Percentiles rank a stretch among this genome's conserved stretches.
These are phyloP conservation scores for Vitis rupestris DNA, from an alignment of 164 flowering plant species.

Conservation along the genomic window DNA sequence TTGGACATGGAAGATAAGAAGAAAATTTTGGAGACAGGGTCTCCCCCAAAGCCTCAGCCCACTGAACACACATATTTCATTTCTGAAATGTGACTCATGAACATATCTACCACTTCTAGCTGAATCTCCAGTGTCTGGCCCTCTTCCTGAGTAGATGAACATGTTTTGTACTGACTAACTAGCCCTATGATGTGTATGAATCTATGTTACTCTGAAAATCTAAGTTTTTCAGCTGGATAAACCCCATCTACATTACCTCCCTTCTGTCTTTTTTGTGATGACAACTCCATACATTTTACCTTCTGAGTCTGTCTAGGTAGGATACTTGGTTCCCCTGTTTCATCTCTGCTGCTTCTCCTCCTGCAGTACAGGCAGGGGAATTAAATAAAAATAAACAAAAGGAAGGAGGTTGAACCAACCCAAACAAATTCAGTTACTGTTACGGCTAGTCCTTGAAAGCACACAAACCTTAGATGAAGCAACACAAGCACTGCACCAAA, in stretches of 20 bases:
- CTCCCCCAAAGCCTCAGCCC: too few relatives aligned
- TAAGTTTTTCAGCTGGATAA: conserved; percentile 35
- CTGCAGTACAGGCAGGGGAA: conserved; percentile 8
- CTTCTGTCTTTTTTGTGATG: conserved; percentile 11
- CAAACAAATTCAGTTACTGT: background rate
- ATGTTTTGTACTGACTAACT: background rate
- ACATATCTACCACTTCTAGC: too few relatives aligned
- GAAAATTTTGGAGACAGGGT: too few relatives aligned
- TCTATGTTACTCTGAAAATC: conserved; percentile 42
- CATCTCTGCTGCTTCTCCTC: conserved; percentile 16
- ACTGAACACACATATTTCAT: too few relatives aligned
- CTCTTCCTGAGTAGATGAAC: background rate
- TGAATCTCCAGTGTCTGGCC: too few relatives aligned
- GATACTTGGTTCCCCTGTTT: conserved; percentile 4
- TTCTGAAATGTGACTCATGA: too few relatives aligned
- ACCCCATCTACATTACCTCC: conserved; percentile 8
- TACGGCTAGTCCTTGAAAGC: background rate
- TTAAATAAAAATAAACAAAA: background rate
- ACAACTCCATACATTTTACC: background rate
- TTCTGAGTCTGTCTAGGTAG: conserved; percentile 13
- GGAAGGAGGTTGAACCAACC: background rate
- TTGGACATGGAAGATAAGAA: too few relatives aligned
- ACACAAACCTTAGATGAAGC: conserved; percentile 43
- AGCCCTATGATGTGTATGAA: background rate
- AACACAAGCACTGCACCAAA: conserved; percentile 38